Base-by-base conservation (phyloP, 78 protist genomes). In the Protostelium mycophagum region DNA sequence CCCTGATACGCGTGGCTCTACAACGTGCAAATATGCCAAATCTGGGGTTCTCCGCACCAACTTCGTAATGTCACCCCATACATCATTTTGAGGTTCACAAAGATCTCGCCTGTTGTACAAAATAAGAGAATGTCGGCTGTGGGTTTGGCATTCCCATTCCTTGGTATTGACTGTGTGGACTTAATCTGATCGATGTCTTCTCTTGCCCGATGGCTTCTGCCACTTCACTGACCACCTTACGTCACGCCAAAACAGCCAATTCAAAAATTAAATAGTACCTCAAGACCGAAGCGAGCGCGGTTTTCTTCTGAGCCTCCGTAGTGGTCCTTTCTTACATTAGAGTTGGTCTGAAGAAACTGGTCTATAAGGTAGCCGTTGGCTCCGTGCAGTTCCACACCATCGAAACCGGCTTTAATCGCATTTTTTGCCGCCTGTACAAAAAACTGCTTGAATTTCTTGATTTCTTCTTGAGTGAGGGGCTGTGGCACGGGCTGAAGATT, bases 281-380 rank as follows among this genome's bases (percentile, higher is more conserved):
- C 96, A 0, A 85, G 25, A 0, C 85, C 85, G 35, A 97, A 86
- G 38, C 93, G 89, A 29, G 36, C 35, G 83, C 99, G 91, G 86
- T 96, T 95, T 36, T 90, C 92, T 84, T 95, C 84, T 37, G 89
- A 83, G 23, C 97, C 99, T 36, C 99, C 99, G 86, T 96, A 97
- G n/a, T 86, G 83, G 89, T 97, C 99, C 16, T 96, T 95, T 85
- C 99, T 88, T 25, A 87, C 35, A 90, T 97, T 97, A 38, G 93
- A 39, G 83, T 86, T 31, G 86, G 86, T 86, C 36, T 85, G 93
- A 23, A 96, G 34, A 90, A 96, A 96, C 84, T 92, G 91, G 87
- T 91, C 93, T 28, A 96, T 35, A 63, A 97, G 91, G 90, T 96
- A 97, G 31, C 97, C 97, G 90, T 97, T 95, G 37, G 99, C 99